Evolutionary conservation across 2,329 filamentous ascomycete species (phyloP).

Genomic region (Paramyrothecium roridum): DNA sequence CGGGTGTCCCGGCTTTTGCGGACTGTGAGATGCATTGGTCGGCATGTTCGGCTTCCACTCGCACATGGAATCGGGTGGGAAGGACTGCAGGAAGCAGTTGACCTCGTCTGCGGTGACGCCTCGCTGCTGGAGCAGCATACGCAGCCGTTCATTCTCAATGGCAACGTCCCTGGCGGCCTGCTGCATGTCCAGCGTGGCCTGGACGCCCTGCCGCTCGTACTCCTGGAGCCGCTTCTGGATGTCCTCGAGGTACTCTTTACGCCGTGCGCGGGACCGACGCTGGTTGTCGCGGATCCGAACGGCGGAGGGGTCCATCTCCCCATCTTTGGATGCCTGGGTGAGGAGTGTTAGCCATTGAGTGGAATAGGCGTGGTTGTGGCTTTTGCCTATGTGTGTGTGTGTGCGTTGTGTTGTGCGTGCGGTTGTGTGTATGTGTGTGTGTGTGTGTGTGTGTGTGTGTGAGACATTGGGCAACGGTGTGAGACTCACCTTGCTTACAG

Average conservation of each 20-base stretch:
- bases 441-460: neutral
- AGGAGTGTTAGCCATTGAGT: slow-evolving; percentile 13
- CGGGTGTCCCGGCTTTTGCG: slow-evolving; percentile 1
- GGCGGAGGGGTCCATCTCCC: slow-evolving; percentile 26
- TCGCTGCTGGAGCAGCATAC: slow-evolving; percentile 35
- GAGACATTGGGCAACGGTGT: neutral
- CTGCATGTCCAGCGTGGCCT: slow-evolving; percentile 52
- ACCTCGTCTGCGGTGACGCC: slow-evolving; percentile 36
- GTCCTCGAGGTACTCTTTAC: slow-evolving; percentile 45
- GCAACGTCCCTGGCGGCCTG: slow-evolving; percentile 46
- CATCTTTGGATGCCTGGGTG: slow-evolving; percentile 16
- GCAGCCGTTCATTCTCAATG: slow-evolving; percentile 43
- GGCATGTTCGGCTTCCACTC: slow-evolving; percentile 4
- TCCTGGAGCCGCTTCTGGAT: slow-evolving; percentile 44
- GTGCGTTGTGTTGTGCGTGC: too few relatives aligned
- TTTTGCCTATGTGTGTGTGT: neutral
- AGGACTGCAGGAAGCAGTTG: slow-evolving; percentile 34
- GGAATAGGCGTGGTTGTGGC: slow-evolving; percentile 3
- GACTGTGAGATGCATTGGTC: neutral
- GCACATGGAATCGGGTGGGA: slow-evolving; percentile 5
- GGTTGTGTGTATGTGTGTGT: too few relatives aligned
- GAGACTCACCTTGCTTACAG: neutral
- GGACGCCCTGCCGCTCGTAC: slow-evolving; percentile 44
- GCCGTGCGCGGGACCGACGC: slow-evolving; percentile 48
- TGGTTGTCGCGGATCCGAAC: slow-evolving; percentile 49